These are phyloP conservation scores for Peronosclerospora sorghi DNA, from an alignment of 352 stramenopile genomes.

Conservation along the genomic window DNA sequence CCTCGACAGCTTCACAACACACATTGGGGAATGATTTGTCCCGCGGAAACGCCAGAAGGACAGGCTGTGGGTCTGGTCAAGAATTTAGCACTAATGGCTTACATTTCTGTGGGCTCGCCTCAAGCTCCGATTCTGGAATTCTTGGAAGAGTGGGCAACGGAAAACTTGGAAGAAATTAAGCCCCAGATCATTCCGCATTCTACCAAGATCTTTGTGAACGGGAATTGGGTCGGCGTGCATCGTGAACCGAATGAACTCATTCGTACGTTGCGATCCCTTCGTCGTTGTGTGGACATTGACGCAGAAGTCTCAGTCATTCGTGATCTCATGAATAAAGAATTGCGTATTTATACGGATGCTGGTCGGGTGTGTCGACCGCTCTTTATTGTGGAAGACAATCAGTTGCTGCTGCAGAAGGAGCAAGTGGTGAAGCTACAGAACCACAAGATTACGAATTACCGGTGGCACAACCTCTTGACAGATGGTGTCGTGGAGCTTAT, in stretches of 20 bases:
- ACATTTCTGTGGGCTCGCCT: conserved; percentile 91
- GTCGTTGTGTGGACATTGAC: conserved; percentile 96
- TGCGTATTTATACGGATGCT: conserved; percentile 99
- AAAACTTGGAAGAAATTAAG: conserved; percentile 96
- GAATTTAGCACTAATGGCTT: conserved; percentile 98
- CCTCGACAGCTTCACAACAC: conserved; percentile 99
- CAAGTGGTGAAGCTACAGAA: conserved; percentile 94
- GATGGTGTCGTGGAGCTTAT: conserved; percentile 97
- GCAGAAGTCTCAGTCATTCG: conserved; percentile 97
- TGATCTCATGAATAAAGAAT: conserved; percentile 96
- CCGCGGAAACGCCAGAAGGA: conserved; percentile 92
- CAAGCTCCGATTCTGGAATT: conserved; percentile 96
- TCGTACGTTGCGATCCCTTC: conserved; percentile 89
- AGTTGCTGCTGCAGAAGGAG: conserved; percentile 93
- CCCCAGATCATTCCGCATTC: conserved; percentile 95
- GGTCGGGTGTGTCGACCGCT: conserved; percentile 97
- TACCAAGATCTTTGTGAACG: conserved; percentile 99
- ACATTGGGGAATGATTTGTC: conserved; percentile 99
- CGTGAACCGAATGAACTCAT: conserved; percentile 95
- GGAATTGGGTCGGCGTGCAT: conserved; percentile 98
- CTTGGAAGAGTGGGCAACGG: conserved; percentile 96
- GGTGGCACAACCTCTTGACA: conserved; percentile 83
- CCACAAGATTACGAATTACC: conserved; percentile 83
- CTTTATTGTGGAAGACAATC: conserved; percentile 97
- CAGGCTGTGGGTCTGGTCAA: conserved; percentile 94